phyloP scores from a whole-genome alignment of 208 protist genomes.

The Trichomonas vaginalis region DNA sequence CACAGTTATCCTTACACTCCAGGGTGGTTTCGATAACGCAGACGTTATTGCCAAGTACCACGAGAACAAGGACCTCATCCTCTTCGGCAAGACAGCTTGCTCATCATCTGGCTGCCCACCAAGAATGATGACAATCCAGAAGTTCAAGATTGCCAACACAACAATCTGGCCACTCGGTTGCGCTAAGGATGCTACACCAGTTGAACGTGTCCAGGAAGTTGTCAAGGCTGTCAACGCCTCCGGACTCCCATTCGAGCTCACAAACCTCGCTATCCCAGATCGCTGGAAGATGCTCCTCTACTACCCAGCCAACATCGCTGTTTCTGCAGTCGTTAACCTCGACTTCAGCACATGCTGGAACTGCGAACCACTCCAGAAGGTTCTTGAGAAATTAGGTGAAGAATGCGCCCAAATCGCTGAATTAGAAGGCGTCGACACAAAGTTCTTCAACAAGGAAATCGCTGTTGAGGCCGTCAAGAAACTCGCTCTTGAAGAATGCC shows the following conservation, averaged over 20 bases:
- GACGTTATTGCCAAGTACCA: background rate
- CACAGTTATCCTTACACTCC: background rate
- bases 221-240: background rate
- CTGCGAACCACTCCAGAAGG: background rate
- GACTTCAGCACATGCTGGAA: background rate
- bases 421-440: background rate
- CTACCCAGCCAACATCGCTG: background rate
- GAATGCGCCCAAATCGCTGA: background rate
- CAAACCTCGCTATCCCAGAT: background rate
- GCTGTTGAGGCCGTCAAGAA: background rate
- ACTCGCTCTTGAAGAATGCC: background rate
- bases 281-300: background rate
- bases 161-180: background rate
- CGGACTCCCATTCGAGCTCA: background rate
- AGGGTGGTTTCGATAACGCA: background rate
- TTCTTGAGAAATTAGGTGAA: background rate
- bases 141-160: background rate
- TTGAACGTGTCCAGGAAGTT: background rate
- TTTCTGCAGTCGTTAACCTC: background rate
- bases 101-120: background rate
- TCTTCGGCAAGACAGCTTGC: background rate
- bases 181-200: background rate
- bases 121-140: background rate
- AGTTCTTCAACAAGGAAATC: background rate
- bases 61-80: background rate